These are phyloP conservation scores for Citrullus mucosospermus DNA, from an alignment of 306 rosid genomes.

Conservation along the genomic window DNA sequence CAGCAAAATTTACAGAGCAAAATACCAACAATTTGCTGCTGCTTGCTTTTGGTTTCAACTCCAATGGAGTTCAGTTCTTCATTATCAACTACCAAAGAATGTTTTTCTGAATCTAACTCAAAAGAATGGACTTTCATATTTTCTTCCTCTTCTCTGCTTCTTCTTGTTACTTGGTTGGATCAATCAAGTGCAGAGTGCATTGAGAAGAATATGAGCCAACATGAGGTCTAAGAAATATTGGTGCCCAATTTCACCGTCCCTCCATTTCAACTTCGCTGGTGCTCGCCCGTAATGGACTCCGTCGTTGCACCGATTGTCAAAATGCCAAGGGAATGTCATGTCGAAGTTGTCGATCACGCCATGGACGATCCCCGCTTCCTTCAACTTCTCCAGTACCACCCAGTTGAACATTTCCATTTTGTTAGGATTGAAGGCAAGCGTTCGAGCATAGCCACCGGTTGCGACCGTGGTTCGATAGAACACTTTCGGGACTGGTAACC, in stretches of 20 bases:
- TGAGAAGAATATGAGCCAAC: constrained; percentile 75
- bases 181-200: constrained; percentile 44
- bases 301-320: constrained; percentile 65
- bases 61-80: neutral
- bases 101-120: neutral
- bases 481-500: constrained; percentile 46
- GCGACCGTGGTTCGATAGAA: constrained; percentile 70
- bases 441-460: constrained; percentile 73
- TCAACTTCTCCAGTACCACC: constrained; percentile 53
- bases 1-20: neutral
- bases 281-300: constrained; percentile 89
- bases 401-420: constrained; percentile 81
- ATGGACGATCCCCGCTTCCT: constrained; percentile 37
- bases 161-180: neutral
- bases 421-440: constrained; percentile 61
- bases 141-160: neutral
- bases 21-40: neutral
- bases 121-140: neutral
- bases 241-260: constrained; percentile 79
- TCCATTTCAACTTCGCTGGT: constrained; percentile 67
- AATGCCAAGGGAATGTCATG: constrained; percentile 90
- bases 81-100: neutral
- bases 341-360: constrained; percentile 83
- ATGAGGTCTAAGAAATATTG: constrained; percentile 82
- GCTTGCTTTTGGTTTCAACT: neutral